Base-by-base conservation (phyloP, 2,329 filamentous ascomycete species). In the Aspergillus pseudotamarii region DNA sequence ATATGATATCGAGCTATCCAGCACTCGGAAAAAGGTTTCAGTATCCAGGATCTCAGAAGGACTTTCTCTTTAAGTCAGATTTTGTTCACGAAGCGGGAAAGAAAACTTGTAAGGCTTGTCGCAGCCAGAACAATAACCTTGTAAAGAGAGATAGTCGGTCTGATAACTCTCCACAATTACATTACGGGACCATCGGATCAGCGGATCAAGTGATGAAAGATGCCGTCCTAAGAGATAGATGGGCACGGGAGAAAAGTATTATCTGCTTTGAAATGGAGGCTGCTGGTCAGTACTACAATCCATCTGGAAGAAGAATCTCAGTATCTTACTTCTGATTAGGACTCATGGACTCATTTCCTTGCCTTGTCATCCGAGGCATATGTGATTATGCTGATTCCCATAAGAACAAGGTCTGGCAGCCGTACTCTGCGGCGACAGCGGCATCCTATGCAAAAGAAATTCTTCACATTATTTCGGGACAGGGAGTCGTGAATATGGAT, bases 171-270 rank as follows among this genome's bases (percentile, higher is more conserved):
- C 14, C 38, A n/a, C 14, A 1, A 16, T 16, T 41, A 34, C 66
- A 64, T 34, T 65, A 66, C 38, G 66, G 66, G 1, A 11, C 57
- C 2, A 66, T 68, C 30, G 63, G 54, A 14, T 67, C 64, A 1
- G 62, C 58, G 1, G 60, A 63, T 26, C 38, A 59, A 32, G 54
- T 66, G 0, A 59, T 67, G 3, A 58, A 54, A n/a, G 58, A 60
- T 9, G 53, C 58, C 5, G 28, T 11, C 32, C 6, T 23, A 41
- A 57, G n/a, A 54, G 60, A 19, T 19, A 26, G 14, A n/a, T 59
- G 4, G 32, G 21, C 14, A 6, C 9, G 53, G 2, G 16, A 36
- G 12, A 11, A 48, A 1, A 26, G n/a, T 2, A 26, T 59, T 21
- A 19, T 64, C 1, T 64, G 64, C 2, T 41, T 62, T 21, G 58